These are phyloP conservation scores for Phytopythium ostracodes DNA, from an alignment of 352 stramenopile genomes.

Conservation along the genomic window DNA sequence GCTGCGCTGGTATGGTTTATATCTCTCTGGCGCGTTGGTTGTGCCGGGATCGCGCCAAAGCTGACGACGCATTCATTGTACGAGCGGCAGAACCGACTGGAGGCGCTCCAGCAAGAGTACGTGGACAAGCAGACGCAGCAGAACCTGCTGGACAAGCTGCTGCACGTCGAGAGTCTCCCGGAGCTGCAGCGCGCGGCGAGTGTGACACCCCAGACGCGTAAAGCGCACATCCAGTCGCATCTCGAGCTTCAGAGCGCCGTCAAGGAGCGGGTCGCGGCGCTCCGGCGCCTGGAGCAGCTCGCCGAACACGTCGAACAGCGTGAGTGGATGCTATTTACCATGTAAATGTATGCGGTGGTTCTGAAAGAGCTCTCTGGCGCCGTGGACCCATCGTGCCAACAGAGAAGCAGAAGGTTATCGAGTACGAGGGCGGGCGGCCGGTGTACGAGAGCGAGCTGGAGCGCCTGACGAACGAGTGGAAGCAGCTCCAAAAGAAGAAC, in stretches of 20 bases:
- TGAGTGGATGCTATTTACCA: no score
- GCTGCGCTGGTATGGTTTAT: conserved; percentile 21
- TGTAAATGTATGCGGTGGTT: no score
- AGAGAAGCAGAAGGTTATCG: conserved; percentile 47
- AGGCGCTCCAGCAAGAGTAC: conserved; percentile 43
- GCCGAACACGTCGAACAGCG: conserved; percentile 38
- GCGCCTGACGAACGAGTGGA: conserved; percentile 53
- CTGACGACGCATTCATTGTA: background rate
- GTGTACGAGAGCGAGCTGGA: conserved; percentile 48
- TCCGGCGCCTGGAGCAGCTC: conserved; percentile 38
- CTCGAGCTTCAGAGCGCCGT: conserved; percentile 38
- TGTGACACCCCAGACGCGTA: conserved; percentile 8
- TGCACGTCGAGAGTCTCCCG: conserved; percentile 47
- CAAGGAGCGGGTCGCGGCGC: conserved; percentile 33
- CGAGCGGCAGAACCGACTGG: conserved; percentile 28
- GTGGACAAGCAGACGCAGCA: conserved; percentile 63
- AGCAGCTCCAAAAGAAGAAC: conserved; percentile 68
- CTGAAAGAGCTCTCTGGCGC: background rate
- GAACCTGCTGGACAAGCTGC: conserved; percentile 69
- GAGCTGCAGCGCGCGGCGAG: conserved; percentile 27
- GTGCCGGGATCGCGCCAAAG: background rate
- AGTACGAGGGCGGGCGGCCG: conserved; percentile 30
- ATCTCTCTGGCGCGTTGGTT: background rate
- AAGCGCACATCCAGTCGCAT: conserved; percentile 24
- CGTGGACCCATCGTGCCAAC: background rate